Evolutionary conservation across 1,139 yeast species (phyloP), one percentile per base, ranked within the genome.

Genomic region (Yamadazyma kanchanaburiensis): DNA sequence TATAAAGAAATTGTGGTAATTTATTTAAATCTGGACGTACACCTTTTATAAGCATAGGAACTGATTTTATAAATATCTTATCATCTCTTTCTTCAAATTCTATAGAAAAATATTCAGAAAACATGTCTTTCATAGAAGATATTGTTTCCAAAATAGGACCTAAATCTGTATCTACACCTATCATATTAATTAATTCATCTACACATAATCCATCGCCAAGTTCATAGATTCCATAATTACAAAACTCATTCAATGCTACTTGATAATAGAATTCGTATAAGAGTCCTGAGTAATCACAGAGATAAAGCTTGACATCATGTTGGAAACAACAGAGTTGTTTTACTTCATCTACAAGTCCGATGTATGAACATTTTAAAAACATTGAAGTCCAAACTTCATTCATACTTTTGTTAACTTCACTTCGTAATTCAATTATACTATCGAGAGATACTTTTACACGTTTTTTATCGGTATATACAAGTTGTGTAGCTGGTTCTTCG

Each of bases 291-390:
- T 88, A 91, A 53, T 91, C 96, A 23, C 94, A 78, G 13, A 91
- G 56, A 49, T 73, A 83, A 20, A 91, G 62, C 35, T 77, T 77
- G 8, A 89, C 82, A 40, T 83, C 95, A 48, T 79, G 74, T 49
- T 94, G 99, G 31, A 91, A 67, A 15, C 96, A 84, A 11, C 84
- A 80, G 12, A 91, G 58, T 22, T 97, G 63, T 40, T 77, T 71
- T 4, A 55, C 50, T 15, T 72, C 74, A 51, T 89, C 97, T 1
- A 86, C 91, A 4, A 91, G 60, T 0, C 99, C 98, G 7, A 91
- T 80, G 49, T 73, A 87, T 0, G 81, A 76, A 31, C 84, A 75
- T 35, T 83, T 77, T 12, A 80, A 72, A 51, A 91, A 77, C 1
- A 86, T 58, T 25, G 75, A 72, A 0, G 95, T 81, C 17, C 91